Evolutionary conservation across 2,329 filamentous ascomycete genomes (phyloP).

Genomic region (Annulohypoxylon truncatum): DNA sequence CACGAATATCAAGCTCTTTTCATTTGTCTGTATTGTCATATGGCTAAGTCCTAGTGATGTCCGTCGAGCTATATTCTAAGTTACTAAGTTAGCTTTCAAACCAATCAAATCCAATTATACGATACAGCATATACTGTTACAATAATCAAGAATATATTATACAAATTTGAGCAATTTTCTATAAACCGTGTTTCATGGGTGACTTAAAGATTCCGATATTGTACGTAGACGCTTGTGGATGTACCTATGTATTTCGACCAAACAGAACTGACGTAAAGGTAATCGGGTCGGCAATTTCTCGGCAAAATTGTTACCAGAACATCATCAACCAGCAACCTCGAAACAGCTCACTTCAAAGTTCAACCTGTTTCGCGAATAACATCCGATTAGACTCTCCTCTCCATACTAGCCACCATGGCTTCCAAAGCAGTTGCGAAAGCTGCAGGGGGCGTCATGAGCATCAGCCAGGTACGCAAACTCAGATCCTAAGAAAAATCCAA

Average conservation of each 20-base stretch:
- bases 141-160: not conserved
- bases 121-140: not conserved
- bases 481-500: no score
- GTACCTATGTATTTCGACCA: conserved; percentile 14
- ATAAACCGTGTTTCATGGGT: not conserved
- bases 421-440: conserved; percentile 69
- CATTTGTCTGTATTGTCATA: not conserved
- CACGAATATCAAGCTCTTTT: conserved; percentile 13
- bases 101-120: not conserved
- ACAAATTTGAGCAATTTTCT: not conserved
- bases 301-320: conserved; percentile 37
- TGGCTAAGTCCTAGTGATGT: not conserved
- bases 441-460: conserved; percentile 64
- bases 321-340: conserved; percentile 26
- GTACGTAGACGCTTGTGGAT: not conserved
- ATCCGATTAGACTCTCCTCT: conserved; percentile 34
- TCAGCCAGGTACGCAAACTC: conserved; percentile 65
- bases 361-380: conserved; percentile 38
- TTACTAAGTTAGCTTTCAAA: not conserved
- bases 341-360: conserved; percentile 42
- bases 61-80: not conserved
- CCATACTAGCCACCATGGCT: conserved; percentile 63
- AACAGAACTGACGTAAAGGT: conserved; percentile 37
- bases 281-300: conserved; percentile 35
- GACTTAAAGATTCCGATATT: not conserved